Evolutionary conservation across 495 filamentous ascomycete species (phyloP).

Genomic region (Tuber calosporum): DNA sequence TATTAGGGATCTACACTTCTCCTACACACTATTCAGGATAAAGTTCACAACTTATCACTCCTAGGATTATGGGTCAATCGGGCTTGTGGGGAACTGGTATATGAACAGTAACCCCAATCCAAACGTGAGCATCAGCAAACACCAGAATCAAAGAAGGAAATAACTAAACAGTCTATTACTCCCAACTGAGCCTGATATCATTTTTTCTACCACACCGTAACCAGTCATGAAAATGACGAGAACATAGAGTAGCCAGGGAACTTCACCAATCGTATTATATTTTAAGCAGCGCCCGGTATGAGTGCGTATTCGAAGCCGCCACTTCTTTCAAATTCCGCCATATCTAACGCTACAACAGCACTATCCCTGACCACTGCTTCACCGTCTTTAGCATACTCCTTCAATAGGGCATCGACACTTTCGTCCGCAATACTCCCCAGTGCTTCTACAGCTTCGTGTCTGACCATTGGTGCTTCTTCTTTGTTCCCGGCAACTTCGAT

Average conservation of each 20-base stretch:
- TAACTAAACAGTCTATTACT: background rate
- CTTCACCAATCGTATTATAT: background rate
- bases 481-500: slow-evolving; percentile 67
- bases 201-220: background rate
- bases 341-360: slow-evolving; percentile 89
- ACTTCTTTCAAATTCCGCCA: slow-evolving; percentile 94
- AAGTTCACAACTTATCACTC: background rate
- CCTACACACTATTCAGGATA: background rate
- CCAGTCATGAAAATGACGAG: background rate
- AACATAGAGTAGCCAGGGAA: background rate
- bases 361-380: slow-evolving; percentile 93
- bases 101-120: background rate
- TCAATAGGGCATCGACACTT: slow-evolving; percentile 79
- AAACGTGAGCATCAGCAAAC: background rate
- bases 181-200: background rate
- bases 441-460: slow-evolving; percentile 94
- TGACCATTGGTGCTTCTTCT: slow-evolving; percentile 86
- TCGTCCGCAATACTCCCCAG: slow-evolving; percentile 93
- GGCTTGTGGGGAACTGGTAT: background rate
- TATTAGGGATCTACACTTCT: background rate
- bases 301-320: slow-evolving; percentile 84
- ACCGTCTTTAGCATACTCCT: slow-evolving; percentile 75
- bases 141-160: background rate
- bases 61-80: background rate
- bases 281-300: slow-evolving; percentile 54